These are phyloP conservation scores for Daldinia decipiens DNA, from an alignment of 495 filamentous ascomycete species.

Conservation along the genomic window DNA sequence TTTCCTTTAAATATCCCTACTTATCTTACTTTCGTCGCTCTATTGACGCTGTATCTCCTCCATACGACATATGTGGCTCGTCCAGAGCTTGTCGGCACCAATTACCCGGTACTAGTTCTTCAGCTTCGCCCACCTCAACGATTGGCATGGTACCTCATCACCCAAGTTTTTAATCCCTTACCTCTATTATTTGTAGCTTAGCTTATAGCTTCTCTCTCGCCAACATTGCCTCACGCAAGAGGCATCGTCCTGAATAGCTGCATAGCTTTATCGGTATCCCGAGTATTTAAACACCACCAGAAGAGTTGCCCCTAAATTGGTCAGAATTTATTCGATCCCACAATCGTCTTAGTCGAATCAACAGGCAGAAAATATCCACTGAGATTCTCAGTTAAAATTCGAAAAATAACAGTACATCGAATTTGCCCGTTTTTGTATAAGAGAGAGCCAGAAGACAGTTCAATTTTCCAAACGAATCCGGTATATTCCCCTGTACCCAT, in stretches of 20 bases:
- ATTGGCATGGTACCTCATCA: neutral
- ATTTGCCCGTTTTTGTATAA: slow-evolving; percentile 13
- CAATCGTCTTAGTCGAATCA: neutral
- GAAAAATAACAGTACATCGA: neutral
- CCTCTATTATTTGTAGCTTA: neutral
- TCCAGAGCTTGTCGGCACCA: slow-evolving; percentile 9
- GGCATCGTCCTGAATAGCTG: neutral
- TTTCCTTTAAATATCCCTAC: slow-evolving; percentile 30
- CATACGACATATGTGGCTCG: slow-evolving; percentile 10
- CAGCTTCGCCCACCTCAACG: neutral
- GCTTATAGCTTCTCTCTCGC: neutral
- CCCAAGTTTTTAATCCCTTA: neutral
- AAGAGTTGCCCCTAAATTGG: neutral
- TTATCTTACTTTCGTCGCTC: slow-evolving; percentile 13
- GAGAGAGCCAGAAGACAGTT: slow-evolving; percentile 2
- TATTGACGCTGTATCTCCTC: slow-evolving; percentile 10
- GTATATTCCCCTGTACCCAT: neutral
- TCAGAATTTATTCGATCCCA: neutral
- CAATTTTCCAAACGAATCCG: neutral
- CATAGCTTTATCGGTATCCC: neutral
- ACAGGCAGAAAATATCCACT: slow-evolving; percentile 5
- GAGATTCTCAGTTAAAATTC: too few species aligned
- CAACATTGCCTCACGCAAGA: neutral
- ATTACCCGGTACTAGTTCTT: slow-evolving; percentile 25
- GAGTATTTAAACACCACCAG: neutral